A percentile compares a stretch with the other conserved stretches of the same genome.
Evolutionary conservation across 495 filamentous ascomycete genomes (phyloP).

Genomic region (Aspergillus bertholletiae): DNA sequence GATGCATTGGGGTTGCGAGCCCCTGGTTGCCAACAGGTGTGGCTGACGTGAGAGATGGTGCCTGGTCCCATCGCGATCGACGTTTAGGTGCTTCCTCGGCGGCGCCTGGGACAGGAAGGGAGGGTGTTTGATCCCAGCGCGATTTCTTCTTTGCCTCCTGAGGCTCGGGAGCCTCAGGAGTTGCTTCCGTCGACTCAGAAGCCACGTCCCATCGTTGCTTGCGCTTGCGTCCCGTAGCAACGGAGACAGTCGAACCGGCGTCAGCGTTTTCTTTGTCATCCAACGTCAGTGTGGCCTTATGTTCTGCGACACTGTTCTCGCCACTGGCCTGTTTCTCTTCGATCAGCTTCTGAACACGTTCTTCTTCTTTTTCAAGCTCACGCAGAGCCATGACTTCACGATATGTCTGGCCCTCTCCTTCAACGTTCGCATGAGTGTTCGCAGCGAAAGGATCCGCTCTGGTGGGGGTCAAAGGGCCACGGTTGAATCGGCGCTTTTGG

Average conservation of each 20-base stretch:
- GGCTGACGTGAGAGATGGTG: slow-evolving; percentile 57
- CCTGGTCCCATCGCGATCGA: slow-evolving; percentile 87
- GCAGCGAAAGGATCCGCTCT: slow-evolving; percentile 85
- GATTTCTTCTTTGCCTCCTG: slow-evolving; percentile 70
- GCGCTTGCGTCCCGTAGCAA: slow-evolving; percentile 65
- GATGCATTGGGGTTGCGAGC: slow-evolving; percentile 81
- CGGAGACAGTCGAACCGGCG: slow-evolving; percentile 62
- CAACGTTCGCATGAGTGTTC: slow-evolving; percentile 63
- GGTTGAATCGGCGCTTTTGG: slow-evolving; percentile 89
- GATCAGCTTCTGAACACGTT: slow-evolving; percentile 77
- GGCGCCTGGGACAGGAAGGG: slow-evolving; percentile 49
- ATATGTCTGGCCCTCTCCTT: slow-evolving; percentile 74
- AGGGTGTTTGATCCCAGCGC: slow-evolving; percentile 86
- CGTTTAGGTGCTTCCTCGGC: slow-evolving; percentile 58
- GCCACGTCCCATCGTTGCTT: slow-evolving; percentile 93
- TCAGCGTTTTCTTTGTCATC: slow-evolving; percentile 73
- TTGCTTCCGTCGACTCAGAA: slow-evolving; percentile 41
- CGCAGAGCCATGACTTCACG: slow-evolving; percentile 86
- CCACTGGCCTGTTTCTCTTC: slow-evolving; percentile 66
- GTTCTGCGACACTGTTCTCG: slow-evolving; percentile 55
- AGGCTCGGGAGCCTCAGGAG: slow-evolving; percentile 42
- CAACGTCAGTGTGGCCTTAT: slow-evolving; percentile 67
- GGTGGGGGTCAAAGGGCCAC: slow-evolving; percentile 75
- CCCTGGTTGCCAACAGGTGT: slow-evolving; percentile 81
- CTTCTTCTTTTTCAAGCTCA: slow-evolving; percentile 92